Conservation (phyloP, 768 basidiomycete genomes). For the Mycena rebaudengoi region DNA sequence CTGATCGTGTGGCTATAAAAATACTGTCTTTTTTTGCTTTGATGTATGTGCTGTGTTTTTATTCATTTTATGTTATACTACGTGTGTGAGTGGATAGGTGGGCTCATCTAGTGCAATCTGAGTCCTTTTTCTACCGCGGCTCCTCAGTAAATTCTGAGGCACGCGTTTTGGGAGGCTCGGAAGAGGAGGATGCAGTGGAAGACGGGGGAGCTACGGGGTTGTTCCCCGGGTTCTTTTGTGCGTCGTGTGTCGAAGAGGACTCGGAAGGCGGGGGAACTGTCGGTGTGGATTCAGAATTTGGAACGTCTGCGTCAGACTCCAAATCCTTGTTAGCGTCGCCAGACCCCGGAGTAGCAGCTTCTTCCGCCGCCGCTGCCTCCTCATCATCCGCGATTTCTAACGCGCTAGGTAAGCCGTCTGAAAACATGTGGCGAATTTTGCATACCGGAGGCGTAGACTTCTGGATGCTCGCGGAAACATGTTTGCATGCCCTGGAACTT, state of each 20-base stretch:
- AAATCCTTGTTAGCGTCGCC: too few species aligned
- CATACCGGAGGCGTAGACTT: constrained; percentile 94
- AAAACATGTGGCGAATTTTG: constrained; percentile 4
- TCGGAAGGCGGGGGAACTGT: too few species aligned
- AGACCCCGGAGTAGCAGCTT: too few species aligned
- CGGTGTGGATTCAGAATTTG: too few species aligned
- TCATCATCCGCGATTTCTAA: constrained; percentile 24
- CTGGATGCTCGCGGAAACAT: constrained; percentile 96
- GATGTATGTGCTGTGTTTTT: constrained; percentile 28
- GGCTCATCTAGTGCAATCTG: not conserved
- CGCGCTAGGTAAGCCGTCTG: constrained; percentile 3
- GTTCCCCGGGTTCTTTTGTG: too few species aligned
- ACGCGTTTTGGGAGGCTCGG: too few species aligned
- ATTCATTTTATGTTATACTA: constrained; percentile 26
- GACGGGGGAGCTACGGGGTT: too few species aligned
- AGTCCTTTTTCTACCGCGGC: constrained; percentile 14
- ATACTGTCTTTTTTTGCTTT: constrained; percentile 33
- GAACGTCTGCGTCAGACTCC: too few species aligned
- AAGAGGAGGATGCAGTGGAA: too few species aligned
- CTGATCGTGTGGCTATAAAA: constrained; percentile 20
- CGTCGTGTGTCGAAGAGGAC: too few species aligned
- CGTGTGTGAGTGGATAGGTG: constrained; percentile 10
- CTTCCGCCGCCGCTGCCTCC: constrained; percentile 7
- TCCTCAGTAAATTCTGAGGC: constrained; percentile 10
- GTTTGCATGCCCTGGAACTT: constrained; percentile 98